phyloP scores from a whole-genome alignment of 768 basidiomycete genomes.

The Suillus lakei region DNA sequence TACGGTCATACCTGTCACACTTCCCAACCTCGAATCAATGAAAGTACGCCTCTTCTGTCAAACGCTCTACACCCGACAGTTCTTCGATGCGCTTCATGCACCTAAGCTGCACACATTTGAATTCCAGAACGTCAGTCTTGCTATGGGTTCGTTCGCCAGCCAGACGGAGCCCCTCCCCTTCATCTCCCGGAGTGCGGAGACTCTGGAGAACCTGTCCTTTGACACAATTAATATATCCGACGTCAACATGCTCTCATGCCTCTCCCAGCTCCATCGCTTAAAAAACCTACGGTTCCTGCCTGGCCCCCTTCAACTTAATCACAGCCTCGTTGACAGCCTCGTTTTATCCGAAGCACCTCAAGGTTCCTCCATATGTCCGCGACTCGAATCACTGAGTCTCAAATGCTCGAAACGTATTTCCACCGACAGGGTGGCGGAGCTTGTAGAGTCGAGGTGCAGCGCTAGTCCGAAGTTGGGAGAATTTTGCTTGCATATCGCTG shows the following conservation, averaged over 20 bases:
- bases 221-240: constrained; percentile 29
- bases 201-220: constrained; percentile 32
- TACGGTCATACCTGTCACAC: constrained; percentile 26
- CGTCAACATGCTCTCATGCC: constrained; percentile 21
- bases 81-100: constrained; percentile 33
- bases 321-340: constrained; percentile 32
- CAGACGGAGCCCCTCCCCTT: constrained; percentile 35
- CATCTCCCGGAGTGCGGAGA: constrained; percentile 28
- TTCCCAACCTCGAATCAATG: constrained; percentile 33
- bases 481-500: constrained; percentile 30
- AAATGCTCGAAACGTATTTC: constrained; percentile 30
- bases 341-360: background rate
- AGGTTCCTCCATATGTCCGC: constrained; percentile 22
- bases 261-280: constrained; percentile 22
- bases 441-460: constrained; percentile 30
- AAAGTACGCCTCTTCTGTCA: constrained; percentile 30
- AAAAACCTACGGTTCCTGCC: constrained; percentile 27
- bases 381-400: constrained; percentile 28
- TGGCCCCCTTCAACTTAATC: constrained; percentile 35
- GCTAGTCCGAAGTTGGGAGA: constrained; percentile 16
- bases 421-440: constrained; percentile 23
- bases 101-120: constrained; percentile 31
- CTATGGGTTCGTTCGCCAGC: constrained; percentile 27
- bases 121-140: constrained; percentile 34
- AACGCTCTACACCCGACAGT: constrained; percentile 24